phyloP scores from a whole-genome alignment of 225 moss, liverwort and hornwort genomes.

The Pseudisothecium myosuroides region DNA sequence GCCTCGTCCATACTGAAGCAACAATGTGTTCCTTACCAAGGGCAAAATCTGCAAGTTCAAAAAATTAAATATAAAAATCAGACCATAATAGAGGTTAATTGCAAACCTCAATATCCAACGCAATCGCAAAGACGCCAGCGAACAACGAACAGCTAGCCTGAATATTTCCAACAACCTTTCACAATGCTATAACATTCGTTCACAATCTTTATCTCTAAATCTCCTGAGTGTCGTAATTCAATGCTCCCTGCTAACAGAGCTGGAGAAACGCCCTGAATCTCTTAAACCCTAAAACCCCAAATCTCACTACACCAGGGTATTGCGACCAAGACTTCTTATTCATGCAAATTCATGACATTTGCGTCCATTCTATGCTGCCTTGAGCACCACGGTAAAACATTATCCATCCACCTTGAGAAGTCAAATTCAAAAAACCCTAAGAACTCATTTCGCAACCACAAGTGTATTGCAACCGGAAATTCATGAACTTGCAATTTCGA shows the following conservation, averaged over 20 bases:
- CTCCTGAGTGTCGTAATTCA: neutral
- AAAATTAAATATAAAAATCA: neutral
- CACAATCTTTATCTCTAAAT: neutral
- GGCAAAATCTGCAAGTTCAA: neutral
- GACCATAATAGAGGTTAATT: neutral
- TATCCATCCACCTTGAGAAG: neutral
- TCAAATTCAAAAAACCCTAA: neutral
- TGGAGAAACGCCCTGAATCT: neutral
- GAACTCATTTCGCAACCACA: neutral
- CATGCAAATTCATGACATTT: neutral
- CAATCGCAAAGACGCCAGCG: neutral
- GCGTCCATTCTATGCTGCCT: neutral
- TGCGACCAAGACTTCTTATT: neutral
- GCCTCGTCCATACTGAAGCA: conserved; percentile 5
- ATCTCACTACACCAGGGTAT: neutral
- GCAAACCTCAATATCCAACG: neutral
- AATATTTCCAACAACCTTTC: neutral
- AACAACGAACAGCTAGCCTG: neutral
- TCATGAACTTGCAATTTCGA: neutral
- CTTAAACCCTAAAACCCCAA: neutral
- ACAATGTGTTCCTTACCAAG: neutral
- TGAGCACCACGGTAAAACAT: neutral
- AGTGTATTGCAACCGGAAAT: neutral
- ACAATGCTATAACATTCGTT: neutral
- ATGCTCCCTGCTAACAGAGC: neutral